Evolutionary conservation across 176 grass and related monocot genomes (phyloP).

Genomic region (Echinochloa phyllopogon): DNA sequence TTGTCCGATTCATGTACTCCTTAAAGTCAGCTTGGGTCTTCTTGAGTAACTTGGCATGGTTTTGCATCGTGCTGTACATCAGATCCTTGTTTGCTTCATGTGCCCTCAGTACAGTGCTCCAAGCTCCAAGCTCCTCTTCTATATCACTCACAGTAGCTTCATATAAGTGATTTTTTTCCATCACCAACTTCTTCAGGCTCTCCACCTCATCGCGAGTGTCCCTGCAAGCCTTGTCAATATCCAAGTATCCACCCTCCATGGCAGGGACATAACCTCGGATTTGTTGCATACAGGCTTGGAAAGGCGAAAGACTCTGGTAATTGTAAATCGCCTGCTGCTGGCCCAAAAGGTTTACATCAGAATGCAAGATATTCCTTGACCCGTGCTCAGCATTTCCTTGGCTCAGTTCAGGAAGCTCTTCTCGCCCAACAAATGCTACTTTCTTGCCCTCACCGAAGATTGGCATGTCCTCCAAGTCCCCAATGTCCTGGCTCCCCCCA

Average conservation of each 20-base stretch:
- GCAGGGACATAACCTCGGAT: neutral
- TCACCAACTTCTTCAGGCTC: neutral
- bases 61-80: neutral
- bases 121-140: neutral
- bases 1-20: neutral
- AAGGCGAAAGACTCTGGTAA: neutral
- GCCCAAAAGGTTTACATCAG: neutral
- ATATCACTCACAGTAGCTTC: neutral
- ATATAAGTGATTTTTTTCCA: slow-evolving; percentile 12
- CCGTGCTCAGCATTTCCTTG: neutral
- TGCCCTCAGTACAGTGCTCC: neutral
- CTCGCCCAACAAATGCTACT: neutral
- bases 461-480: slow-evolving; percentile 28
- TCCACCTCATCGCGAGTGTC: slow-evolving; percentile 5
- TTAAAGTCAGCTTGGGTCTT: slow-evolving; percentile 21
- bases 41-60: neutral
- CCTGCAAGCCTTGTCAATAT: neutral
- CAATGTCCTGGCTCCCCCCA: neutral
- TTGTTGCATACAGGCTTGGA: neutral
- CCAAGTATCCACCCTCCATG: neutral
- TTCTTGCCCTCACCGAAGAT: slow-evolving; percentile 25
- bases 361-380: neutral
- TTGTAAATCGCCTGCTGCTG: neutral
- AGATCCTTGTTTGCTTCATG: neutral
- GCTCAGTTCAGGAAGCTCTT: neutral